Evolutionary conservation across 2,329 filamentous ascomycete genomes (phyloP), one percentile per base, ranked within the genome.

Genomic region (Alternaria sp.): DNA sequence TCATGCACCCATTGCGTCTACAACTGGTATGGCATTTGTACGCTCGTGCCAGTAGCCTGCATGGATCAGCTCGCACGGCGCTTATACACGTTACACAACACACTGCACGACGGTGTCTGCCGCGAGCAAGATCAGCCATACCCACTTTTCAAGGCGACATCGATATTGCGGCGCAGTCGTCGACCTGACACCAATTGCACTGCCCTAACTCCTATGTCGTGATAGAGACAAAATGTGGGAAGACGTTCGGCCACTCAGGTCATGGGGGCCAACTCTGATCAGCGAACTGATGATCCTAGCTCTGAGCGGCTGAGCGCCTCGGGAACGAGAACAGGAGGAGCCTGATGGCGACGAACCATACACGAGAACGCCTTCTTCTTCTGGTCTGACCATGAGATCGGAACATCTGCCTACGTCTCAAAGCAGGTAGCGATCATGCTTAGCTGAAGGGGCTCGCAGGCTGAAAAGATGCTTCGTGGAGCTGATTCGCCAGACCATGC

Each of bases 221-320:
- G 5, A 43, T 41, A 18, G 12, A n/a, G 43, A 30, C 20, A 12
- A 18, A 12, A 32, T 22, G 30, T 26, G n/a, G 36, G 48, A 34
- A 26, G 32, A 54, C 28, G 28, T 30, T 24, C 7, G 38, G 54
- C 55, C 59, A 61, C 49, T 61, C 55, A 61, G 26, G 44, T 38
- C 16, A 42, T 46, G 22, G 30, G 54, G 38, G 38, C 49, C 59
- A 41, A 43, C 49, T 54, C 36, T 54, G 59, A 54, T 59, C 54
- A 49, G 43, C 54, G 54, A 65, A 65, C 63, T 54, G 46, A 42
- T 65, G 63, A 61, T 58, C 63, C 61, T 56, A 63, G 63, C 63
- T 63, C 42, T 47, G 38, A 42, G 52, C 38, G 46, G 52, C 38
- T 61, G 57, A 61, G 54, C 46, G 47, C 41, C 46, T 51, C 34